Base-by-base conservation (phyloP, 1,284 basidiomycete genomes). In the Phlebopus sp. region DNA sequence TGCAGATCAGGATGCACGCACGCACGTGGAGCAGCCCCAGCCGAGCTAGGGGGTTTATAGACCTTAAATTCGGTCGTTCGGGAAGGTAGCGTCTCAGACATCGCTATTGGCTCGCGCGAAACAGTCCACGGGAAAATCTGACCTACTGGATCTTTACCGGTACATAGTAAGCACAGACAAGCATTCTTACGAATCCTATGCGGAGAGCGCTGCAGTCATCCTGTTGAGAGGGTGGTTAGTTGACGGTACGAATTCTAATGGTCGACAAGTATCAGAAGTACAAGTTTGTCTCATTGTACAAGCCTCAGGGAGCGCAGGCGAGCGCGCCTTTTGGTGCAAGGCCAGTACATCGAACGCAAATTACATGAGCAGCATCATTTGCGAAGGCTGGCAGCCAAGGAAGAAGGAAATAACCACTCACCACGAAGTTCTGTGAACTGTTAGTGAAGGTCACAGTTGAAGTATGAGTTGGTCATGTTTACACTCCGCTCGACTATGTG, bases 301-400 rank as follows among this genome's bases (percentile, higher is more conserved):
- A 62, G 56, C 73, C 77, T 76, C 84, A 85, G 82, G 77, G 74
- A 69, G 60, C 75, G 78, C 82, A 72, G 86, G 85, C 85, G 72
- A 74, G 84, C 77, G 73, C 67, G 69, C 79, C 83, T 77, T 86
- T 86, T 83, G 78, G 74, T 72, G 59, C 76, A 72, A 71, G 73
- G 71, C 60, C 62, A 67, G 68, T 64, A 73, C 62, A 69, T 67
- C 86, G 84, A 88, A 87, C 85, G 86, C 86, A 88, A 88, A 88
- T 88, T 88, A 88, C 86, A 71, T 73, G 52, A 64, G 68, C 73
- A 62, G 57, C 84, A 87, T 85, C 84, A 77, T 71, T 44, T 53
- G 29, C 32, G 50, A 42, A 36, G 42, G 39, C 53, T 11, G 41
- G 43, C 36, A 36, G 41, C 30, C 44, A 43, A 5, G 10, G 1